phyloP scores from a whole-genome alignment of 2,329 filamentous ascomycete genomes.

The Pyricularia pennisetigena region DNA sequence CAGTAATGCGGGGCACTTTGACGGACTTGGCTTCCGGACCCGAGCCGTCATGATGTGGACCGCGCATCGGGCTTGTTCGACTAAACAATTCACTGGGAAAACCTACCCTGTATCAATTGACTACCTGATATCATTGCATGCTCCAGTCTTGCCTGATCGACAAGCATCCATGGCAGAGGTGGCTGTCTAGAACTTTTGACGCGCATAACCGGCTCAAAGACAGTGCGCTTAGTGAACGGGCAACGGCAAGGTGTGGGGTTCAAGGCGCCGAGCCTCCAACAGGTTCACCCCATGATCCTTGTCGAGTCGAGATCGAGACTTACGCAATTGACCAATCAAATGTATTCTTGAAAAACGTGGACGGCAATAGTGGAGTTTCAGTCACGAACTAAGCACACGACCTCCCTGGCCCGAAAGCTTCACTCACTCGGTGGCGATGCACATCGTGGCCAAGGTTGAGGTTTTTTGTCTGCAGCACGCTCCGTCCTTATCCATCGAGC shows the following conservation, averaged over 20 bases:
- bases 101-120: background rate
- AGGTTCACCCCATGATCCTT: background rate
- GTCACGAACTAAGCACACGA: background rate
- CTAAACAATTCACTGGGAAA: background rate
- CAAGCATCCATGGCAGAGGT: background rate
- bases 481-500: background rate
- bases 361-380: background rate
- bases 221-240: background rate
- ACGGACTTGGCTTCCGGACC: background rate
- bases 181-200: background rate
- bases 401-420: background rate
- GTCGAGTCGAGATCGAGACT: background rate
- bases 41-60: background rate
- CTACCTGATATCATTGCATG: background rate
- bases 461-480: background rate
- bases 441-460: background rate
- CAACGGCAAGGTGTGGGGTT: background rate
- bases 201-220: background rate
- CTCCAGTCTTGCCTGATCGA: too few species aligned
- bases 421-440: background rate
- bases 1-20: background rate
- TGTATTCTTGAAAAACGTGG: background rate
- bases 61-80: background rate
- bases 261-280: background rate
- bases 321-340: slow-evolving; percentile 2